Conservation (phyloP, 2,329 filamentous ascomycete species). For the Phaeoacremonium minimum region DNA sequence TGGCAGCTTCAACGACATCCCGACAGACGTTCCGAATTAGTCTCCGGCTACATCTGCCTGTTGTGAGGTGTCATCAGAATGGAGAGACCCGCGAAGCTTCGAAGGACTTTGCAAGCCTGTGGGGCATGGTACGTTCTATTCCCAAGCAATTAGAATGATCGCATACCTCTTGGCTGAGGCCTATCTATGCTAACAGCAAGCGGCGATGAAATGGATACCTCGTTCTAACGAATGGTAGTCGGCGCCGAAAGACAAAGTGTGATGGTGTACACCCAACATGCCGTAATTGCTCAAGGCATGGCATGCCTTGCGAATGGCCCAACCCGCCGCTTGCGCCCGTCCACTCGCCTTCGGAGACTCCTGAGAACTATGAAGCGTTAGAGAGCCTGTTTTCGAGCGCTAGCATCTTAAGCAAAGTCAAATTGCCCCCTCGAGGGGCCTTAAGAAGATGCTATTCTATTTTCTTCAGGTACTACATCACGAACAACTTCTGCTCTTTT, state of each 20-base stretch:
- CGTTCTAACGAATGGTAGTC: neutral
- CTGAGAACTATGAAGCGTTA: too few relatives aligned
- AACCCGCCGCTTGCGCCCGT: neutral
- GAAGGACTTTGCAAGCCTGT: neutral
- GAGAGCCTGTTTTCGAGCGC: too few relatives aligned
- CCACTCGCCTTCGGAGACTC: neutral
- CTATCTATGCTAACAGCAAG: too few relatives aligned
- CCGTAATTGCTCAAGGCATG: neutral
- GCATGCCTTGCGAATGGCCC: neutral
- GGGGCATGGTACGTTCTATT: neutral
- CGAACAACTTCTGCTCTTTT: neutral
- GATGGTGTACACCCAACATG: neutral
- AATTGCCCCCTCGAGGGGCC: neutral
- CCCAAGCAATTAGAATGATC: too few relatives aligned
- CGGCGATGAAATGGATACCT: neutral
- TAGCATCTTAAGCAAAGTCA: neutral
- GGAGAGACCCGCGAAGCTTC: too few relatives aligned
- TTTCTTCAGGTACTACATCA: neutral
- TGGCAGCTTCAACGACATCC: too few relatives aligned
- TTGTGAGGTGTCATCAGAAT: too few relatives aligned
- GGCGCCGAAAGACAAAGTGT: constrained; percentile 1
- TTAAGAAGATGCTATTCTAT: neutral
- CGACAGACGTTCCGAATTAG: too few relatives aligned
- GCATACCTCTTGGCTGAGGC: too few relatives aligned
- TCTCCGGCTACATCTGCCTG: too few relatives aligned